A percentile compares a stretch with the other conserved stretches of the same genome.
Evolutionary conservation across 768 basidiomycete species (phyloP).

Genomic region (Punctularia strigosozonata): DNA sequence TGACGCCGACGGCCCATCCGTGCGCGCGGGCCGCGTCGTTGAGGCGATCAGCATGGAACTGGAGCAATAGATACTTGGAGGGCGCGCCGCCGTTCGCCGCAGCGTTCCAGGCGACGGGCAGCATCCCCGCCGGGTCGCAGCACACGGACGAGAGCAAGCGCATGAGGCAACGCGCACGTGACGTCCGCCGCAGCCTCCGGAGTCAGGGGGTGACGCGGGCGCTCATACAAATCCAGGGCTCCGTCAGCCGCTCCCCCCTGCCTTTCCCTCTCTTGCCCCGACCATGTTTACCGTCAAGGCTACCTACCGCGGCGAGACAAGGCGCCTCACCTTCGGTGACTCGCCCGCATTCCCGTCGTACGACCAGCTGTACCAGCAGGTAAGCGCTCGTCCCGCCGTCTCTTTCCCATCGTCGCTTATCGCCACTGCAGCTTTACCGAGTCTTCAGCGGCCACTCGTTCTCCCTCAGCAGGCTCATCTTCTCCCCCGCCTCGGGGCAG

Average conservation of each 20-base stretch:
- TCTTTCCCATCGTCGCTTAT: background rate
- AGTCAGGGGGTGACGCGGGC: constrained; percentile 4
- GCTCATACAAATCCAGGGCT: constrained; percentile 6
- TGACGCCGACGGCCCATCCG: constrained; percentile 36
- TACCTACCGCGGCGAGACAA: constrained; percentile 59
- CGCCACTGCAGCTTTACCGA: constrained; percentile 44
- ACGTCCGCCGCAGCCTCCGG: background rate
- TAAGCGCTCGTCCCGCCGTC: constrained; percentile 18
- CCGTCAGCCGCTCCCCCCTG: constrained; percentile 7
- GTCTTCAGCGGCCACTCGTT: constrained; percentile 53
- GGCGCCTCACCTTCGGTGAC: constrained; percentile 48
- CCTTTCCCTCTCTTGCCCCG: constrained; percentile 10
- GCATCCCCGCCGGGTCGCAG: constrained; percentile 39
- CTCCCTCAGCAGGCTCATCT: constrained; percentile 56
- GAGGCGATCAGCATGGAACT: constrained; percentile 51
- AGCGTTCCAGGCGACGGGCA: constrained; percentile 1
- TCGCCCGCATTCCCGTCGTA: constrained; percentile 49
- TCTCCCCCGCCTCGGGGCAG: constrained; percentile 43
- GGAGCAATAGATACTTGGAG: constrained; percentile 51
- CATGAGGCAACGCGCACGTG: constrained; percentile 19
- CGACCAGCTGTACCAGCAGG: constrained; percentile 50
- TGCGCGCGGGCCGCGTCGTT: constrained; percentile 35
- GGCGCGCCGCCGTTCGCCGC: constrained; percentile 25
- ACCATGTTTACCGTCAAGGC: constrained; percentile 71
- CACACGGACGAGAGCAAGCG: constrained; percentile 49